Evolutionary conservation across 129 eudicot species (phyloP), one percentile per base, ranked within the genome.

Genomic region (Centaurea solstitialis): DNA sequence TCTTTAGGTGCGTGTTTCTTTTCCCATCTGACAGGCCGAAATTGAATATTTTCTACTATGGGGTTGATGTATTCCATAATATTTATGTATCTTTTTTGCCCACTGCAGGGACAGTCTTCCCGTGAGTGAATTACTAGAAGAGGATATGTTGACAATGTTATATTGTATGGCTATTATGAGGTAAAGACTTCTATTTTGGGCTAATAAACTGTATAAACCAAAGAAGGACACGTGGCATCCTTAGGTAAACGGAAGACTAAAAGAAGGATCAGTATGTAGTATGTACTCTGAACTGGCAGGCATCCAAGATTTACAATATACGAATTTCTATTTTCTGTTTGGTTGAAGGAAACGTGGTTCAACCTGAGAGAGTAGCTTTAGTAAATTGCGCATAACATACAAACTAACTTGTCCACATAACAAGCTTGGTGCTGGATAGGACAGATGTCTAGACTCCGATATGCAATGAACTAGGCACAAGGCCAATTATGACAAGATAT

Each of bases 141-240:
- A 92, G 75, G 93, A 94, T 76, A 86, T 90, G 82, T 30, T 94
- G 76, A 75, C 97, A 15, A 89, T 89, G 94, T 85, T 90, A 43
- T 94, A 94, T 79, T 89, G 92, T 70, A 92, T 92, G 97, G 94
- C 97, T 11, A 88, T 94, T 15, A 85, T 90, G 92, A 92, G 96
- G 98, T 92, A 74, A 67, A 18, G 39, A 47, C 61, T 71, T 57
- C 1, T 40, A 0, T 59, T 38, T 68, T 43, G 24, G 47, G 40
- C n/a, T 73, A 73, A 20, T 73, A 39, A 61, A 21, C 23, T 50
- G 28, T 20, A 61, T 61, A 10, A 61, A 61, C 68, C 26, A 61
- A 18, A 61, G 26, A 61, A 6, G 11, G 67, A 61, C 67, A 61
- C 18, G 24, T n/a, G 67, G 67, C 67, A 18, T 61, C 67, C 67